phyloP scores from a whole-genome alignment of 495 filamentous ascomycete species.

The Penicillium bialowiezense region DNA sequence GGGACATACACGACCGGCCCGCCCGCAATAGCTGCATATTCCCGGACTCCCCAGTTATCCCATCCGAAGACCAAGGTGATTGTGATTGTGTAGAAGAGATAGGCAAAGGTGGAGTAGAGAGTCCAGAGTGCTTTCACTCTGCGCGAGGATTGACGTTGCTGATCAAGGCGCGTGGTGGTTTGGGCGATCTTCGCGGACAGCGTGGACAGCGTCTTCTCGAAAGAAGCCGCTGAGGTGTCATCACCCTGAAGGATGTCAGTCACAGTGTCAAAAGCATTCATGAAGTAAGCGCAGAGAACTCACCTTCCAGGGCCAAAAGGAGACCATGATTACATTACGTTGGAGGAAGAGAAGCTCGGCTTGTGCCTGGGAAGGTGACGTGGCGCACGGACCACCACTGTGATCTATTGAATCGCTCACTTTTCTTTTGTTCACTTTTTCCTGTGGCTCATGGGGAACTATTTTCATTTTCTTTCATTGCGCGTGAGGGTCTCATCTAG shows the following conservation, averaged over 20 bases:
- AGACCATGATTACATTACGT: conserved; percentile 57
- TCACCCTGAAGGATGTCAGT: conserved; percentile 54
- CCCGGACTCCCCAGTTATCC: conserved; percentile 68
- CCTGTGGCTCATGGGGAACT: too few species aligned
- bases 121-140: conserved; percentile 84
- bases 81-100: conserved; percentile 79
- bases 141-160: conserved; percentile 64
- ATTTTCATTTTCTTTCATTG: neutral
- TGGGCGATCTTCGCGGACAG: conserved; percentile 78
- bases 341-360: neutral
- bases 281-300: conserved; percentile 9
- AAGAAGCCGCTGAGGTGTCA: conserved; percentile 81
- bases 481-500: neutral
- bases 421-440: neutral
- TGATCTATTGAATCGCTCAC: too few species aligned
- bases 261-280: conserved; percentile 6
- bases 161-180: conserved; percentile 67
- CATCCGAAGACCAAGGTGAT: conserved; percentile 81
- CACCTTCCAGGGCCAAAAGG: conserved; percentile 79
- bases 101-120: conserved; percentile 84
- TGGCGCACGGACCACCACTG: conserved; percentile 3
- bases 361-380: neutral
- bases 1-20: conserved; percentile 70
- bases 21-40: conserved; percentile 74
- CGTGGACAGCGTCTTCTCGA: conserved; percentile 83